Evolutionary conservation across 1,284 basidiomycete genomes (phyloP), one percentile per base, ranked within the genome.

Genomic region (Clitocybe nebularis): DNA sequence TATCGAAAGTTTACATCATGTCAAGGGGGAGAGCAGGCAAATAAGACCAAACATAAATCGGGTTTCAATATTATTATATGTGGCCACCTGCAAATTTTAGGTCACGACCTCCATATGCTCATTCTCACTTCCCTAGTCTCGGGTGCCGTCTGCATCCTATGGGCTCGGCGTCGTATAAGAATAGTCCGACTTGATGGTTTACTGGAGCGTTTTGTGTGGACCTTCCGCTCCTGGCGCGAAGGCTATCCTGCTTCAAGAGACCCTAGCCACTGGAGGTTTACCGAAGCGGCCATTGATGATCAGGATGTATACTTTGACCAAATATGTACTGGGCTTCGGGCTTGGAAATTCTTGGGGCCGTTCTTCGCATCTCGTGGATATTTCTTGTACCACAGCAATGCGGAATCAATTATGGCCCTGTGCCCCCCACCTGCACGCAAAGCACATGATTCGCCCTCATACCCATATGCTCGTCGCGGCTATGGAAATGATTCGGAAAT

Each of bases 291-390:
- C n/a, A 4, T 7, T 2, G 26, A 29, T 24, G 16, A 11, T 4
- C 24, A 26, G 13, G n/a, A n/a, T n/a, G 10, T 13, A 17, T 17
- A 29, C 6, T 3, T 9, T 20, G 29, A 26, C 24, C 19, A 37
- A 13, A 4, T 23, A 4, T 17, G 26, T n/a, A 13, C 20, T 7
- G 19, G 28, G 16, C 7, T 37, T 8, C 35, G 25, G 10, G 24
- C 41, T n/a, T 52, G 50, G 50, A 30, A 37, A 5, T 48, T 52
- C 21, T 17, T 52, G 14, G 3, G 16, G 3, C 45, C 48, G 3
- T 52, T 46, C 37, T 52, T 52, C 29, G 46, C 38, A 4, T 28
- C 43, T 13, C 43, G 44, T 1, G 50, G 48, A n/a, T 52, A 52
- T 25, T 35, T 16, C 0, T 29, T 52, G 1, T 52, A 50, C 16